Conservation (phyloP, 2,329 filamentous ascomycete species). For the Aspergillus hortae region DNA sequence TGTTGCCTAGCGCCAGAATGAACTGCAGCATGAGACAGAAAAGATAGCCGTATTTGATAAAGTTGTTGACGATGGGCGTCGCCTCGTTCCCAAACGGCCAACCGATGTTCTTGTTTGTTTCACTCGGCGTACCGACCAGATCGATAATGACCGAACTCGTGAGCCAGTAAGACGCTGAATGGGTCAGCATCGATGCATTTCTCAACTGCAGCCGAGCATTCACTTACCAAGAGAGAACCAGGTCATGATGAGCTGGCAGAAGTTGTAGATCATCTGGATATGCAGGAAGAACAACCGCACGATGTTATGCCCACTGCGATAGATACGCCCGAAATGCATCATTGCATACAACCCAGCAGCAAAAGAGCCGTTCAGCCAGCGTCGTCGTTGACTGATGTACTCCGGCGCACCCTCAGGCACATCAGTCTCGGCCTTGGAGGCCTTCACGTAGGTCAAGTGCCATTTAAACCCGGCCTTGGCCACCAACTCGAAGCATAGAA, state of each 20-base stretch:
- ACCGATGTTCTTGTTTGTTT: constrained; percentile 55
- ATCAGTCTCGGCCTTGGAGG: constrained; percentile 97
- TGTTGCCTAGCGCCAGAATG: constrained; percentile 91
- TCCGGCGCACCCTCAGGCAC: constrained; percentile 95
- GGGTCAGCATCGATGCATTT: constrained; percentile 28
- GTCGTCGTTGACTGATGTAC: constrained; percentile 95
- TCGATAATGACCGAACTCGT: constrained; percentile 98
- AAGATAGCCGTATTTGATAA: constrained; percentile 88
- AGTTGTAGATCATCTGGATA: constrained; percentile 92
- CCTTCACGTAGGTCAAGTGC: constrained; percentile 98
- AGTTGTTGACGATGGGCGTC: constrained; percentile 85
- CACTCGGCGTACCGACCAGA: constrained; percentile 73
- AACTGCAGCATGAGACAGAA: constrained; percentile 92
- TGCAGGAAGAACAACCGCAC: constrained; percentile 99
- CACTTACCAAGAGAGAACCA: constrained; percentile 70
- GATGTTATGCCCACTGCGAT: constrained; percentile 96
- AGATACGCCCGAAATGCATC: constrained; percentile 98
- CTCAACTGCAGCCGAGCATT: not conserved
- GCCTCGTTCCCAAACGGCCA: constrained; percentile 89
- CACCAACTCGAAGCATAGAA: constrained; percentile 97
- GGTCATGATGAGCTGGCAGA: constrained; percentile 79
- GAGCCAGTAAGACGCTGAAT: constrained; percentile 86
- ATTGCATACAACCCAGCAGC: constrained; percentile 94
- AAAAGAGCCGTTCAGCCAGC: constrained; percentile 99
- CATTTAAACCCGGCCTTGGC: constrained; percentile 98